Evolutionary conservation across 305 asterid species (phyloP).

Genomic region (Fraxinus ornus): DNA sequence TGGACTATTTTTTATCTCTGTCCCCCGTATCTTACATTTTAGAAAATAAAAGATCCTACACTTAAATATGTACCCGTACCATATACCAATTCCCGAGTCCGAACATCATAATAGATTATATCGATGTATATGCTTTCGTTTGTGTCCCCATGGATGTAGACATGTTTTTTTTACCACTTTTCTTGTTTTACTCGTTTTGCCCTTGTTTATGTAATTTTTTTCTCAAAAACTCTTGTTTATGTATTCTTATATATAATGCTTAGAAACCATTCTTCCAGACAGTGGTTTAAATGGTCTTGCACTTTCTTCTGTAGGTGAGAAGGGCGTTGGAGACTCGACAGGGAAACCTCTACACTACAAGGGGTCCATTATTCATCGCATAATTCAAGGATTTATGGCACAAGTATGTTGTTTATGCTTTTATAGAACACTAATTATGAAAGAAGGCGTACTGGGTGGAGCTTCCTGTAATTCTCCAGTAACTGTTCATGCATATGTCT

Average conservation of each 20-base stretch:
- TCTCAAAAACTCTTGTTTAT: background rate
- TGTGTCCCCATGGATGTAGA: background rate
- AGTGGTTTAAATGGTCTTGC: slow-evolving; percentile 19
- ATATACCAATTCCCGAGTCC: background rate
- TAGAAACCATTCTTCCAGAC: background rate
- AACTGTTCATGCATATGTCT: slow-evolving; percentile 1
- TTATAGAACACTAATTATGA: background rate
- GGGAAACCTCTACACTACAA: slow-evolving; percentile 92
- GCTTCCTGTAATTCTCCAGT: background rate
- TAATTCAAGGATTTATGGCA: slow-evolving; percentile 94
- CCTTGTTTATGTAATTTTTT: background rate
- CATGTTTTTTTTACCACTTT: background rate
- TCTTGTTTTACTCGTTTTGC: background rate
- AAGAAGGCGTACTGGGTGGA: slow-evolving; percentile 3
- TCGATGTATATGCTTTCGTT: background rate
- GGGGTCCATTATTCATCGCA: slow-evolving; percentile 85
- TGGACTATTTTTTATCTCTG: too few species aligned
- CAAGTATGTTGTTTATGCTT: slow-evolving; percentile 57
- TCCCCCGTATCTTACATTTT: too few species aligned
- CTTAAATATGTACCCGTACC: background rate
- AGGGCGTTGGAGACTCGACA: slow-evolving; percentile 73
- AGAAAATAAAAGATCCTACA: background rate
- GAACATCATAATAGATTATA: background rate
- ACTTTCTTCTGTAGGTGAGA: slow-evolving; percentile 67
- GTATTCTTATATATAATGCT: background rate